Evolutionary conservation across 2,329 filamentous ascomycete genomes (phyloP).

Genomic region (Scopulariopsis brevicaulis): DNA sequence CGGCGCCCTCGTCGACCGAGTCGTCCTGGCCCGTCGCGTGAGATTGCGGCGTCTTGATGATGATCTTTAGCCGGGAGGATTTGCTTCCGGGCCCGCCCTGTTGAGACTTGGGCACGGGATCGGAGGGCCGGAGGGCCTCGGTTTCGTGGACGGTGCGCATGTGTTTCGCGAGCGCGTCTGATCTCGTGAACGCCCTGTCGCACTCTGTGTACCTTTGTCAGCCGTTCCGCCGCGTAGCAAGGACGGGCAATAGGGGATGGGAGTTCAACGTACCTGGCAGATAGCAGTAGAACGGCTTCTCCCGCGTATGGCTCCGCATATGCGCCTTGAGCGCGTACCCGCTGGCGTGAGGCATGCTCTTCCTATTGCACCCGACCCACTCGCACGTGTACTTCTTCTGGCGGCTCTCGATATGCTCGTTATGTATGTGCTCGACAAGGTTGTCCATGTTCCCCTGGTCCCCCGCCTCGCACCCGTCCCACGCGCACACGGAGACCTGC

Average conservation of each 20-base stretch:
- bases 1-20: slow-evolving; percentile 38
- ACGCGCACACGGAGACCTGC: slow-evolving; percentile 67
- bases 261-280: slow-evolving; percentile 57
- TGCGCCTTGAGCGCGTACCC: slow-evolving; percentile 94
- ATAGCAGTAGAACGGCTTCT: slow-evolving; percentile 97
- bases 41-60: slow-evolving; percentile 49
- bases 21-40: slow-evolving; percentile 46
- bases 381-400: slow-evolving; percentile 98
- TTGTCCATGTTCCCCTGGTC: slow-evolving; percentile 73
- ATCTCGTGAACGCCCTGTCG: slow-evolving; percentile 90
- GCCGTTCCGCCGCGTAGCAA: neutral
- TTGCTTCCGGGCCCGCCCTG: slow-evolving; percentile 31
- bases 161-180: slow-evolving; percentile 91
- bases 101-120: slow-evolving; percentile 62
- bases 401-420: slow-evolving; percentile 84
- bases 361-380: slow-evolving; percentile 81
- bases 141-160: slow-evolving; percentile 99
- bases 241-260: neutral
- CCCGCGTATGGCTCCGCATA: slow-evolving; percentile 93
- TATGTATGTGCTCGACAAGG: slow-evolving; percentile 75
- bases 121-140: slow-evolving; percentile 73
- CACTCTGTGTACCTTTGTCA: slow-evolving; percentile 53
- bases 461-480: slow-evolving; percentile 62
- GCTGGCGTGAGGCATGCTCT: slow-evolving; percentile 85
- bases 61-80: slow-evolving; percentile 47